Base-by-base conservation (phyloP, 1,284 basidiomycete species). In the Pseudozyma thailandica region DNA sequence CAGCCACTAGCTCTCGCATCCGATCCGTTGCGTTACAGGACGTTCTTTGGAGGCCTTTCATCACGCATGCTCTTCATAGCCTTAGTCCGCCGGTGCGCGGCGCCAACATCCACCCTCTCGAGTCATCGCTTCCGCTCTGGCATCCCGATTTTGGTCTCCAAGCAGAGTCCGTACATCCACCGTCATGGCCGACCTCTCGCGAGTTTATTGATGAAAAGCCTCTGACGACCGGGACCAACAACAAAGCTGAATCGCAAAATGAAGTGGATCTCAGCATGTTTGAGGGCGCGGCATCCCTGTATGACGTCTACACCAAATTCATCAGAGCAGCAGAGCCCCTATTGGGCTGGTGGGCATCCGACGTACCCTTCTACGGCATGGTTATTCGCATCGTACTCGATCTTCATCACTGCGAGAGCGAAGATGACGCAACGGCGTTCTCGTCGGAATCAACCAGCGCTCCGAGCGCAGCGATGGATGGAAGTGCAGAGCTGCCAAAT, bases 311-410 rank as follows among this genome's bases (percentile, higher is more conserved):
- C 38, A 25, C 26, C 26, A 28, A 31, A 10, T 74, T 74, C 49
- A 15, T 74, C 20, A 56, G 57, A 6, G 27, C 28, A 16, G 43
- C 30, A 21, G 61, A 70, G 27, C 39, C 69, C 6, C 49, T 72
- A 13, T 51, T 74, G 13, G 72, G 72, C 28, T 74, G 68, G 63
- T 74, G 72, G 72, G 66, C 63, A 15, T 61, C 66, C 0, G 63
- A 74, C 37, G 53, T 71, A 18, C 68, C 68, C 21, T 65, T 56
- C 51, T 68, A 58, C 21, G 72, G 72, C 30, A 71, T 68, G 58
- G 57, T 57, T 23, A 39, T 74, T 1, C 57, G 72, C 16, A 46
- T 74, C 31, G 42, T 69, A 6, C 49, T 74, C 25, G 65, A 71
- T 48, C 18, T 62, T 20, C 35, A 53, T 6, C 60, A 47, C 47